Evolutionary conservation across 2,329 filamentous ascomycete genomes (phyloP).

Genomic region (Arthrinium phaeospermum): DNA sequence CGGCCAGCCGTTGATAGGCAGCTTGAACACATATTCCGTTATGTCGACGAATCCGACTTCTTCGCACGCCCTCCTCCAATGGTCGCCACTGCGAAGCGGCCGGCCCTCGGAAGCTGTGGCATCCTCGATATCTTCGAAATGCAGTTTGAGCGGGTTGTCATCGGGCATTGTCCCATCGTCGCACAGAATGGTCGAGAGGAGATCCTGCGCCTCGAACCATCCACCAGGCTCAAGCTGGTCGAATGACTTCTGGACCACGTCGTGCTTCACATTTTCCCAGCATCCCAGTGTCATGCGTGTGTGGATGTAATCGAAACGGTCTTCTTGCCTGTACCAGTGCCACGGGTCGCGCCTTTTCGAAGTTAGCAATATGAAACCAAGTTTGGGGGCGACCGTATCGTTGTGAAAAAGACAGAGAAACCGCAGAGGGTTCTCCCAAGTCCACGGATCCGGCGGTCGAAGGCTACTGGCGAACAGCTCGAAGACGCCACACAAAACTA

Average conservation of each 20-base stretch:
- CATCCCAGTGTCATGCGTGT: slow-evolving; percentile 55
- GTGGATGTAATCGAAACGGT: slow-evolving; percentile 62
- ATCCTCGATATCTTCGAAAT: slow-evolving; percentile 46
- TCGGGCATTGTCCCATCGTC: slow-evolving; percentile 53
- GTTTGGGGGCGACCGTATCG: not conserved
- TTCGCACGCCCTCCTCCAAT: slow-evolving; percentile 45
- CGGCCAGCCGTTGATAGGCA: slow-evolving; percentile 62
- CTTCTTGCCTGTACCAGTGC: slow-evolving; percentile 36
- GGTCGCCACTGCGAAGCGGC: slow-evolving; percentile 42
- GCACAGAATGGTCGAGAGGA: slow-evolving; percentile 43
- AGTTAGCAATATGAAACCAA: not conserved
- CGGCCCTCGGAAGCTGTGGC: slow-evolving; percentile 46
- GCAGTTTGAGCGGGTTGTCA: slow-evolving; percentile 45
- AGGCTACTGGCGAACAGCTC: not conserved
- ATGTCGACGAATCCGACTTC: slow-evolving; percentile 62
- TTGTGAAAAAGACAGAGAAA: not conserved
- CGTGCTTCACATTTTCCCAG: slow-evolving; percentile 53
- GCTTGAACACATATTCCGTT: slow-evolving; percentile 56
- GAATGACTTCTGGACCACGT: slow-evolving; percentile 59
- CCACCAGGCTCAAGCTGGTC: slow-evolving; percentile 56
- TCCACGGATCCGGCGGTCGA: not conserved
- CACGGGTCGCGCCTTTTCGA: slow-evolving; percentile 22
- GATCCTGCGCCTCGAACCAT: slow-evolving; percentile 61
- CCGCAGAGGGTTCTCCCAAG: not conserved
- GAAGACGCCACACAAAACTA: slow-evolving; percentile 4